Conservation (phyloP, 768 basidiomycete genomes). For the Lactarius hengduanensis region DNA sequence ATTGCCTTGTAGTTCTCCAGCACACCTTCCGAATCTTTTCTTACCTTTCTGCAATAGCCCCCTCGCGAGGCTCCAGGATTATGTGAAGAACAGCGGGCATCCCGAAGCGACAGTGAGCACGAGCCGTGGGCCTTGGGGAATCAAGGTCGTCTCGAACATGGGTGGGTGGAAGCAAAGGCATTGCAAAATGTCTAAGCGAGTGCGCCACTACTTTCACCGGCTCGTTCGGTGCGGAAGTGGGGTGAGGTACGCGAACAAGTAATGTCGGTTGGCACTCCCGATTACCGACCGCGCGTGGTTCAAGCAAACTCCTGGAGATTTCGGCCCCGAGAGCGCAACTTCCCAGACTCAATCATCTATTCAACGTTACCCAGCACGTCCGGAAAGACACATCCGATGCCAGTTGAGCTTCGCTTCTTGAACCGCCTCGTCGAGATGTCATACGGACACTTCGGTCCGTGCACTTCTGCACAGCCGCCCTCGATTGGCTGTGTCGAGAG, state of each 20-base stretch:
- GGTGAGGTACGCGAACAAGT: neutral
- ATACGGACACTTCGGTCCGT: conserved; percentile 10
- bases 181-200: neutral
- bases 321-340: neutral
- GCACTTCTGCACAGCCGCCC: conserved; percentile 1
- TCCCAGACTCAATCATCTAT: neutral
- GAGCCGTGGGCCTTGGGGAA: neutral
- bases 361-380: neutral
- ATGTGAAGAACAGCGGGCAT: neutral
- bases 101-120: neutral
- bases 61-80: neutral
- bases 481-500: neutral
- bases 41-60: neutral
- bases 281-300: neutral
- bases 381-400: conserved; percentile 1
- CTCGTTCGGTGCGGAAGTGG: conserved; percentile 16
- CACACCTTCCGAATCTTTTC: neutral
- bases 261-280: neutral
- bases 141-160: neutral
- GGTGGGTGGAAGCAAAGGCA: neutral
- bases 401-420: neutral
- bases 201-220: neutral
- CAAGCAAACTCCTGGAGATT: neutral
- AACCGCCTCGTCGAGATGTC: neutral
- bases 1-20: neutral